phyloP scores from a whole-genome alignment of 345 rosid genomes.

The Aethionema arabicum region DNA sequence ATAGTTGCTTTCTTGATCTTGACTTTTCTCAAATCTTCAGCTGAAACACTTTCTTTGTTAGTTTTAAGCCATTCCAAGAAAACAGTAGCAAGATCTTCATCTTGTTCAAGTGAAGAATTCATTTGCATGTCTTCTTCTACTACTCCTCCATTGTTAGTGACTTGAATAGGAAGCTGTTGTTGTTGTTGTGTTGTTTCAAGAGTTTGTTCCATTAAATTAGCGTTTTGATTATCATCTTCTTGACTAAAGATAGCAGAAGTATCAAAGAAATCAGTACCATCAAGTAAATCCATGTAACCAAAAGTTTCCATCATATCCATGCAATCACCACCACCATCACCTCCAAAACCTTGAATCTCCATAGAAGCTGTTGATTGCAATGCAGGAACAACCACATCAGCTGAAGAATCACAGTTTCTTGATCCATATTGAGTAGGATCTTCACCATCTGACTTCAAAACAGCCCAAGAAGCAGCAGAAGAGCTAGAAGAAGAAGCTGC shows the following conservation, averaged over 20 bases:
- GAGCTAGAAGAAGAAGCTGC: constrained; percentile 60
- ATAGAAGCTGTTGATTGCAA: constrained; percentile 77
- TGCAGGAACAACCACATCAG: constrained; percentile 35
- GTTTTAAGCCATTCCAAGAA: constrained; percentile 88
- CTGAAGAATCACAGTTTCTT: constrained; percentile 28
- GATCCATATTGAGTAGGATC: constrained; percentile 33
- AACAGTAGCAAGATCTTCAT: constrained; percentile 78
- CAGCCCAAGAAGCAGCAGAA: constrained; percentile 79
- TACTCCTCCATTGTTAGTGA: constrained; percentile 27
- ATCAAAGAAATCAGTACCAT: constrained; percentile 66
- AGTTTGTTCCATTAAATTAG: constrained; percentile 36
- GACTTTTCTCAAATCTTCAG: constrained; percentile 83
- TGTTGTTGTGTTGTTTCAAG: constrained; percentile 28
- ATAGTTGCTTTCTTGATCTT: constrained; percentile 93
- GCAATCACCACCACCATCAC: constrained; percentile 48
- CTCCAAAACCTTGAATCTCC: constrained; percentile 52
- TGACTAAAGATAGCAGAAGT: constrained; percentile 63
- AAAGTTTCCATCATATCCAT: constrained; percentile 78
- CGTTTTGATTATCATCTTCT: constrained; percentile 39
- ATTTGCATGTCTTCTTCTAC: constrained; percentile 33
- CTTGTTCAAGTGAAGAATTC: constrained; percentile 32
- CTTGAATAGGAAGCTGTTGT: constrained; percentile 26
- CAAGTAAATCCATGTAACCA: constrained; percentile 81
- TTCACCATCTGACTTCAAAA: constrained; percentile 61
- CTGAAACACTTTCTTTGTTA: constrained; percentile 81